phyloP scores from a whole-genome alignment of 345 rosid species.

The Populus simonii region DNA sequence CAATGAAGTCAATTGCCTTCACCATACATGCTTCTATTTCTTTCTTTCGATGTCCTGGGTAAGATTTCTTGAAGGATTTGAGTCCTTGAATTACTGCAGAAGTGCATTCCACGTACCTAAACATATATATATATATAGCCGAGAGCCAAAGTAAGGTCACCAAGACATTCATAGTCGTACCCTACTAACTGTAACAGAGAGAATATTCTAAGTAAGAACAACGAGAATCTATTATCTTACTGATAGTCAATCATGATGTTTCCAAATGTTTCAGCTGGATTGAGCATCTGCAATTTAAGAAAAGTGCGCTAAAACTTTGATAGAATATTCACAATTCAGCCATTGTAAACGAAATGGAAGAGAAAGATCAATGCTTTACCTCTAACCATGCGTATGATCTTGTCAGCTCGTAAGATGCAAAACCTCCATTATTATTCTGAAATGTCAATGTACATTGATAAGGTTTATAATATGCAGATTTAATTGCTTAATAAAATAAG shows the following conservation, averaged over 20 bases:
- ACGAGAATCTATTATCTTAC: conserved; percentile 33
- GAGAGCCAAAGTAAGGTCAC: too few species aligned
- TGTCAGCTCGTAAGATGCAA: conserved; percentile 72
- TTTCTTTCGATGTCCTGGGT: conserved; percentile 33
- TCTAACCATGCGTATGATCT: conserved; percentile 69
- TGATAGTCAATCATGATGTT: conserved; percentile 66
- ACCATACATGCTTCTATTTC: conserved; percentile 41
- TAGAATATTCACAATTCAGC: not conserved
- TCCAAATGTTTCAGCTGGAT: conserved; percentile 64
- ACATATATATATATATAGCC: not conserved
- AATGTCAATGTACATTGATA: conserved; percentile 3
- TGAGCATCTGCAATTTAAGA: conserved; percentile 42
- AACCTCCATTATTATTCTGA: conserved; percentile 61
- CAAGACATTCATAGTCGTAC: too few species aligned
- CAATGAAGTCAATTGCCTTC: conserved; percentile 50
- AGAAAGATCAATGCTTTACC: conserved; percentile 23
- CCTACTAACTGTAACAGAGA: too few species aligned
- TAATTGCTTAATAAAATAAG: too few species aligned
- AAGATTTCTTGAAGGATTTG: conserved; percentile 23
- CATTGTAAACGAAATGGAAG: not conserved
- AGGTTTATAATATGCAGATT: too few species aligned
- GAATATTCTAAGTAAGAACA: too few species aligned
- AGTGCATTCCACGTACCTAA: conserved; percentile 77
- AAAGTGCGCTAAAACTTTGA: not conserved
- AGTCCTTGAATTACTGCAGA: conserved; percentile 70